Conservation (phyloP, 345 rosid genomes). For the Lepidium sativum region DNA sequence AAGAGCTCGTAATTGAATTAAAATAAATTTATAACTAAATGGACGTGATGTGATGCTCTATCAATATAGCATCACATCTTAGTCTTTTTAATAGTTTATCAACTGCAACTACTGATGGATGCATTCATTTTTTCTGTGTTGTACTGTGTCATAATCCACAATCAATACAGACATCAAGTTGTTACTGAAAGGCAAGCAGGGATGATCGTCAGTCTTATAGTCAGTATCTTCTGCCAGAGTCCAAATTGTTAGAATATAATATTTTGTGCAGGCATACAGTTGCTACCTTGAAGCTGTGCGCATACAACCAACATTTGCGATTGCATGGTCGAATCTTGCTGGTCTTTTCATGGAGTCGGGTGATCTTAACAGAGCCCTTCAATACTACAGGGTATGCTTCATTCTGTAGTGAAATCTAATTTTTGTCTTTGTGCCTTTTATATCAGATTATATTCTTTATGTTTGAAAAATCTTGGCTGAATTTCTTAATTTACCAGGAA, state of each 20-base stretch:
- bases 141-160: slow-evolving; percentile 54
- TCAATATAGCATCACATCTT: slow-evolving; percentile 21
- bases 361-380: slow-evolving; percentile 84
- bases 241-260: slow-evolving; percentile 66
- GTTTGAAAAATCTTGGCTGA: slow-evolving; percentile 1
- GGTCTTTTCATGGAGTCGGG: slow-evolving; percentile 99
- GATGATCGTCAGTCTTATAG: slow-evolving; percentile 81
- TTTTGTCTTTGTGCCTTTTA: background rate
- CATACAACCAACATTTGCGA: slow-evolving; percentile 95
- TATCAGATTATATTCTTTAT: background rate
- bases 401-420: background rate
- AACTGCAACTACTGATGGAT: slow-evolving; percentile 50
- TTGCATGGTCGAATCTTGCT: slow-evolving; percentile 99
- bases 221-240: slow-evolving; percentile 62
- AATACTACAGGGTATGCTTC: slow-evolving; percentile 74
- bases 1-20: background rate
- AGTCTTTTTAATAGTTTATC: slow-evolving; percentile 24
- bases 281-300: slow-evolving; percentile 94
- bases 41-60: slow-evolving; percentile 17
- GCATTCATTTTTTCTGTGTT: slow-evolving; percentile 63
- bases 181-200: slow-evolving; percentile 60
- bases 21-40: slow-evolving; percentile 2
- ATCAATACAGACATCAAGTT: slow-evolving; percentile 63
- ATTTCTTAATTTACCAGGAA: slow-evolving; percentile 50
- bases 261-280: slow-evolving; percentile 94